Base-by-base conservation (phyloP, 208 protist genomes). In the Crithidia thermophila region DNA sequence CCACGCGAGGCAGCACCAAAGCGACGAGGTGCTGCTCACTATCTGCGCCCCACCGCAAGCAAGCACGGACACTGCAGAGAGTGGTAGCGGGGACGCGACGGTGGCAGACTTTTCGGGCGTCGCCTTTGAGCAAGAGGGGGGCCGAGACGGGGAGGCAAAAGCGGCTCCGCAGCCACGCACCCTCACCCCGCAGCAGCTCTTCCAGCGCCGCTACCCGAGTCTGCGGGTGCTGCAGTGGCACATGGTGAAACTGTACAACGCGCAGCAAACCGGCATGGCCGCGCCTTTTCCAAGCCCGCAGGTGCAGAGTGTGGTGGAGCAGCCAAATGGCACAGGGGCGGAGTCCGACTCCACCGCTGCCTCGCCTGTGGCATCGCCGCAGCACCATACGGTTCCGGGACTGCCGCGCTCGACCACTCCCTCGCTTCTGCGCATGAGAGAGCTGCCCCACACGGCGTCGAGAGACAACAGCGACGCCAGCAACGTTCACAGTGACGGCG, bases 221-320 rank as follows among this genome's bases (percentile, higher is more conserved):
- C 62, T 75, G 7, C 60, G 69, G 14, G 69, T 75, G 43, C 55
- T 75, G 37, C 69, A 75, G 46, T 64, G 42, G 61, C 69, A 75
- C 45, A 27, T 75, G 53, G 37, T 45, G 5, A 59, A 59, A 8
- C 39, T 69, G 20, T 75, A 75, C 69, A 75, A 75, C 31, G 21
- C 69, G 9, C 69, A 59, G 34, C 69, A 75, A 28, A 52, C 39
- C 16, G 61, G 69, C 9, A 20, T 55, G 4, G 36, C 61, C 7
- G 40, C 55, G 8, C 37, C 69, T 13, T 75, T 75, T 43, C 69
- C 69, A 1, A 65, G 65, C 40, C 69, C 53, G 43, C 61, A 59
- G 14, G 46, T 75, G 20, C 52, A 57, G 4, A 62, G 59, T 43
- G 25, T 39, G 20, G 4, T 31, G 33, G 57, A 45, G 39, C 21